These are phyloP conservation scores for Termitomyces heimii DNA, from an alignment of 768 basidiomycete genomes.

Conservation along the genomic window DNA sequence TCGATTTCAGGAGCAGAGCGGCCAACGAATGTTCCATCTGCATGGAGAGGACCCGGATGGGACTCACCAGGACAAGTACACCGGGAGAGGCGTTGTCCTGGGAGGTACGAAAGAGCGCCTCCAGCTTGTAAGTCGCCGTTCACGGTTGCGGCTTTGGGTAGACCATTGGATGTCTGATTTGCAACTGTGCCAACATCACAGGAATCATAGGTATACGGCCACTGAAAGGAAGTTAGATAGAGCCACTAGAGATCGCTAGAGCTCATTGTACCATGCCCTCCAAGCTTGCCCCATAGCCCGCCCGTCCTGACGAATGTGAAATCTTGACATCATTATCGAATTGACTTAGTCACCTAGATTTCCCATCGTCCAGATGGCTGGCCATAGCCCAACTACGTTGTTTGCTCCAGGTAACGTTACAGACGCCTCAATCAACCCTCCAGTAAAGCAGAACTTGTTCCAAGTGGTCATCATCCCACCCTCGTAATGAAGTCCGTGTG, in stretches of 20 bases:
- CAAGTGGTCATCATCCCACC: slow-evolving; percentile 64
- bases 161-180: slow-evolving; percentile 75
- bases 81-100: slow-evolving; percentile 80
- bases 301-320: slow-evolving; percentile 45
- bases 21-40: slow-evolving; percentile 76
- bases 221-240: slow-evolving; percentile 29
- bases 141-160: slow-evolving; percentile 52
- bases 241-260: neutral
- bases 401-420: slow-evolving; percentile 65
- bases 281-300: slow-evolving; percentile 81
- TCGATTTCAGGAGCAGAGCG: slow-evolving; percentile 88
- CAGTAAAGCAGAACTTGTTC: slow-evolving; percentile 97
- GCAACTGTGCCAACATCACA: slow-evolving; percentile 91
- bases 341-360: slow-evolving; percentile 49
- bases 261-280: slow-evolving; percentile 61
- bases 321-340: neutral
- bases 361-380: slow-evolving; percentile 77
- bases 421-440: slow-evolving; percentile 68
- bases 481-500: slow-evolving; percentile 67
- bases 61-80: slow-evolving; percentile 85
- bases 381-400: slow-evolving; percentile 69
- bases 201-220: slow-evolving; percentile 79
- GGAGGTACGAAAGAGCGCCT: slow-evolving; percentile 70
- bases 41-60: slow-evolving; percentile 81
- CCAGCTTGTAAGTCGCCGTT: slow-evolving; percentile 52